Percentiles rank a stretch among this genome's conserved stretches.
These are phyloP conservation scores for Prosopis cineraria DNA, from an alignment of 306 rosid genomes.

Conservation along the genomic window DNA sequence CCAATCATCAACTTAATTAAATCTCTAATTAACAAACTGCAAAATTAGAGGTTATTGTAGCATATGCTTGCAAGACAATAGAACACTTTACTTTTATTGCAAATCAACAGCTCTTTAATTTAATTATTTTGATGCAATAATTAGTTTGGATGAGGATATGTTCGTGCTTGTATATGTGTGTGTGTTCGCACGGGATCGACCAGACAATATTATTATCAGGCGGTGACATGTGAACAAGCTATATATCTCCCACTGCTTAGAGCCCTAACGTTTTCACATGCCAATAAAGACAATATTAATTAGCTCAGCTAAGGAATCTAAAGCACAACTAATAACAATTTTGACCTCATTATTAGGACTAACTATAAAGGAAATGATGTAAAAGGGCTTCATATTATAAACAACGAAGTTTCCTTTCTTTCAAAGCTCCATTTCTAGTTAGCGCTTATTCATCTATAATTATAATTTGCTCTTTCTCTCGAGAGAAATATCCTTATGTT, in stretches of 20 bases:
- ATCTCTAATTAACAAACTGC: not conserved
- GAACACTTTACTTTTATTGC: not conserved
- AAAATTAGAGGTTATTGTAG: not conserved
- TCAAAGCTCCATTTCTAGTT: not conserved
- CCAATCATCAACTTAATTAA: not conserved
- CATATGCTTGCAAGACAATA: not conserved
- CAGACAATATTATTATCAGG: not conserved
- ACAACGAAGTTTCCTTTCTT: not conserved
- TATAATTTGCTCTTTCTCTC: not conserved
- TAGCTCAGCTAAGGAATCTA: not conserved
- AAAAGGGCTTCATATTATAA: not conserved
- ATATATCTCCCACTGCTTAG: too few relatives aligned
- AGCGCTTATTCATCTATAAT: not conserved
- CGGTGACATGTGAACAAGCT: not conserved
- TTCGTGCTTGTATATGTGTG: too few relatives aligned
- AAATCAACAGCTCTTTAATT: not conserved
- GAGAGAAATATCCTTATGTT: not conserved
- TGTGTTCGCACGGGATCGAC: too few relatives aligned
- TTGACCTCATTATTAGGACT: not conserved
- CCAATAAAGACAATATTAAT: conserved; percentile 8
- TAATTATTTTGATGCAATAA: too few relatives aligned
- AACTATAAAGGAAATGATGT: not conserved
- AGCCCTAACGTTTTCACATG: conserved; percentile 40
- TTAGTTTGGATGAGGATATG: too few relatives aligned
- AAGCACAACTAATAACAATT: not conserved